Conservation (phyloP, 352 stramenopile species). For the Pythium vanterpoolii region DNA sequence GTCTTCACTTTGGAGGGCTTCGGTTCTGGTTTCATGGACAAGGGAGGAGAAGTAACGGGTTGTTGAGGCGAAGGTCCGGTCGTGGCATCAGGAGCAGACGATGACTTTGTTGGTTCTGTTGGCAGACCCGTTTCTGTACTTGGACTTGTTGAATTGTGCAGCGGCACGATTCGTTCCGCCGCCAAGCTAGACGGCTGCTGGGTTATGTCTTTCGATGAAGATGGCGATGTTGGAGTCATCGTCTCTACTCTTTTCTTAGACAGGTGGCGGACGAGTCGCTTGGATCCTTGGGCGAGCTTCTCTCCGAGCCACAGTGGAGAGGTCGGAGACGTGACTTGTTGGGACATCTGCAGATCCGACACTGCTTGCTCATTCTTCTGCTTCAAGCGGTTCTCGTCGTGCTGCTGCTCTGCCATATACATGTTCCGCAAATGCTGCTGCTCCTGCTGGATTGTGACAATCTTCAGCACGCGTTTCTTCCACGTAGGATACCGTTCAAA, state of each 20-base stretch:
- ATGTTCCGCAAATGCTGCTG: slow-evolving; percentile 55
- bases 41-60: not conserved
- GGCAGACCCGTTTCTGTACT: not conserved
- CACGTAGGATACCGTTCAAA: slow-evolving; percentile 43
- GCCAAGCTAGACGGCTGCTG: not conserved
- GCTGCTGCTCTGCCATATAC: slow-evolving; percentile 52
- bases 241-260: not conserved
- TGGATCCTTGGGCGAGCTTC: slow-evolving; percentile 3
- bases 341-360: not conserved
- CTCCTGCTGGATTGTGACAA: slow-evolving; percentile 41
- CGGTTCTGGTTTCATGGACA: not conserved
- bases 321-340: not conserved
- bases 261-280: slow-evolving; percentile 2
- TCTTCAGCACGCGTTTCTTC: slow-evolving; percentile 42
- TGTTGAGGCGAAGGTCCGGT: slow-evolving; percentile 4
- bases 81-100: not conserved
- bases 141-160: not conserved
- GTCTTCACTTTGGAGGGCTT: not conserved
- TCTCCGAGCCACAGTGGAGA: slow-evolving; percentile 8
- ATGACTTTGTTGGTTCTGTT: not conserved
- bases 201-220: too few species aligned
- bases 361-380: slow-evolving; percentile 8
- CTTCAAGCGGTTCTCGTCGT: slow-evolving; percentile 22
- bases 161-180: not conserved
- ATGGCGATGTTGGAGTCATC: not conserved